Evolutionary conservation across 108 stramenopile species (phyloP).

Genomic region (Cyclotella choctawhatcheeana): DNA sequence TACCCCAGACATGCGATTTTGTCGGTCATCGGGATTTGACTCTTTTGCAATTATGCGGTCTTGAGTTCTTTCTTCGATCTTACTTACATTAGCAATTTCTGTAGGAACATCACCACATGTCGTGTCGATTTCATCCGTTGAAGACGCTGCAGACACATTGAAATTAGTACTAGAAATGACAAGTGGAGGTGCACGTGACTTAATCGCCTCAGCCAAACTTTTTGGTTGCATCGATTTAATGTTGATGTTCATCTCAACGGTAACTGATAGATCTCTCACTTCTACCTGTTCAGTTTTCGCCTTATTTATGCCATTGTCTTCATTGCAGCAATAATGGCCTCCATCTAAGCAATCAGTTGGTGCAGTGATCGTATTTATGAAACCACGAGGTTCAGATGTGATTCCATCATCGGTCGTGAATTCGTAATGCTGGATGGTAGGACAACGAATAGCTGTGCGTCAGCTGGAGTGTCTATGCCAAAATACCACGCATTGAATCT

Average conservation of each 20-base stretch:
- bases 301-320: neutral
- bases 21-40: no score
- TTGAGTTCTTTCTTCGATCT: no score
- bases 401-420: neutral
- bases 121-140: neutral
- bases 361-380: no score
- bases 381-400: no score
- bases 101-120: neutral
- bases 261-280: neutral
- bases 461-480: neutral
- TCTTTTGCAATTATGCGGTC: no score
- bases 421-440: neutral
- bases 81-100: no score
- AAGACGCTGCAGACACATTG: no score
- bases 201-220: neutral
- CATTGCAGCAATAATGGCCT: neutral
- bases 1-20: neutral
- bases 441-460: neutral
- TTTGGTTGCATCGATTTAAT: neutral
- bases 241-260: neutral
- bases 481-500: slow-evolving; percentile 13
- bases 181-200: neutral
- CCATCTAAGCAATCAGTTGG: neutral
- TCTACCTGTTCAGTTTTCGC: no score
- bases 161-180: neutral